A percentile compares a stretch with the other conserved stretches of the same genome.
Evolutionary conservation across 331 rosid genomes (phyloP).

Genomic region (Pyracantha coccinea): DNA sequence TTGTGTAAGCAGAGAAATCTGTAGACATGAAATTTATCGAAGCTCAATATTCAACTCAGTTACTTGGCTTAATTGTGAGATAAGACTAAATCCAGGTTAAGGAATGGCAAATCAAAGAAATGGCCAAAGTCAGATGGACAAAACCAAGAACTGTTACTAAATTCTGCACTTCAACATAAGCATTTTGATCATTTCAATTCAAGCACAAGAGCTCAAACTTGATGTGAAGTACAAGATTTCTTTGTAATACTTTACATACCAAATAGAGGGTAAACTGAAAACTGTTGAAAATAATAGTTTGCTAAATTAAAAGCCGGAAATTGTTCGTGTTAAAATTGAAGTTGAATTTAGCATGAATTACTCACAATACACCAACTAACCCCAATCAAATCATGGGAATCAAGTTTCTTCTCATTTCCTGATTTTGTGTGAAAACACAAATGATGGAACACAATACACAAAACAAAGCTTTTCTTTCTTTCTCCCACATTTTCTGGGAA

Average conservation of each 20-base stretch:
- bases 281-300: not conserved
- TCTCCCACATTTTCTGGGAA: not conserved
- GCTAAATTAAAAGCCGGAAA: not conserved
- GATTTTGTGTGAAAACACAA: not conserved
- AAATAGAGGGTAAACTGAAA: not conserved
- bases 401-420: not conserved
- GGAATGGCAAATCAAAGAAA: not conserved
- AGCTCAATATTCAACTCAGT: not conserved
- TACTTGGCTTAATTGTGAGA: not conserved
- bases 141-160: not conserved
- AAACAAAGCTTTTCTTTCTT: not conserved
- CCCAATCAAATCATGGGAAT: not conserved
- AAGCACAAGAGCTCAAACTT: not conserved
- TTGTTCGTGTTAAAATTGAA: conserved; percentile 11
- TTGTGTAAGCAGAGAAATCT: not conserved
- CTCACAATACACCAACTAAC: not conserved
- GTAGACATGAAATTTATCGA: not conserved
- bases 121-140: not conserved
- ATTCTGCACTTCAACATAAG: not conserved
- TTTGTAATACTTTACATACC: conserved; percentile 15
- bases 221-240: not conserved
- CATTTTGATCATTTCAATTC: not conserved
- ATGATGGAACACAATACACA: not conserved
- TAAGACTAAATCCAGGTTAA: not conserved
- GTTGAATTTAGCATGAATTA: not conserved